These are phyloP conservation scores for Hortiboletus campestris DNA, from an alignment of 768 basidiomycete genomes.

Conservation along the genomic window DNA sequence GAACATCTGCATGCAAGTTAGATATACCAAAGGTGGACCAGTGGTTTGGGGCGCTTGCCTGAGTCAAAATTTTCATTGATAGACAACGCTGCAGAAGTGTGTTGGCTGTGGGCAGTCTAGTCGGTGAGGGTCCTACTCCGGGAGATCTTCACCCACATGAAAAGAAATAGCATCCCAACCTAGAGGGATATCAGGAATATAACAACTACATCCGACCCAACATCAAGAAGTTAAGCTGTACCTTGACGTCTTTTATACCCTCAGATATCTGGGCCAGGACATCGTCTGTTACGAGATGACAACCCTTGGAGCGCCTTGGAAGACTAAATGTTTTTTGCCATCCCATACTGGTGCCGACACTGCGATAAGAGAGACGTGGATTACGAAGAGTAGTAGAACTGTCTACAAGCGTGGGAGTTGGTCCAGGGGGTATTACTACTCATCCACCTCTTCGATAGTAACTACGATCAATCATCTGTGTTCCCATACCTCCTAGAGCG, in stretches of 20 bases:
- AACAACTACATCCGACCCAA: not conserved
- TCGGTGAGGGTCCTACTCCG: not conserved
- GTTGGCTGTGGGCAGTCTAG: conserved; percentile 49
- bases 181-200: conserved; percentile 26
- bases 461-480: conserved; percentile 25
- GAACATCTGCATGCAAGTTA: conserved; percentile 37
- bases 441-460: not conserved
- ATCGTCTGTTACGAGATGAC: conserved; percentile 83
- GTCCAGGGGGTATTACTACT: too few species aligned
- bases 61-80: conserved; percentile 89
- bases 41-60: conserved; percentile 42
- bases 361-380: not conserved
- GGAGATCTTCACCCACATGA: conserved; percentile 56
- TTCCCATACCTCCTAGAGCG: conserved; percentile 36
- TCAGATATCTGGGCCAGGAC: conserved; percentile 63
- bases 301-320: conserved; percentile 54
- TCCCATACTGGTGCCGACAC: conserved; percentile 51
- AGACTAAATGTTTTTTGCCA: conserved; percentile 88
- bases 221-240: conserved; percentile 20
- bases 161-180: conserved; percentile 87
- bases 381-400: not conserved
- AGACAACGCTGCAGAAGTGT: conserved; percentile 77
- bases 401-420: not conserved
- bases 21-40: not conserved
- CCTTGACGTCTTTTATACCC: conserved; percentile 68